Conservation (phyloP, 2,329 filamentous ascomycete species). For the Aspergillus jensenii region DNA sequence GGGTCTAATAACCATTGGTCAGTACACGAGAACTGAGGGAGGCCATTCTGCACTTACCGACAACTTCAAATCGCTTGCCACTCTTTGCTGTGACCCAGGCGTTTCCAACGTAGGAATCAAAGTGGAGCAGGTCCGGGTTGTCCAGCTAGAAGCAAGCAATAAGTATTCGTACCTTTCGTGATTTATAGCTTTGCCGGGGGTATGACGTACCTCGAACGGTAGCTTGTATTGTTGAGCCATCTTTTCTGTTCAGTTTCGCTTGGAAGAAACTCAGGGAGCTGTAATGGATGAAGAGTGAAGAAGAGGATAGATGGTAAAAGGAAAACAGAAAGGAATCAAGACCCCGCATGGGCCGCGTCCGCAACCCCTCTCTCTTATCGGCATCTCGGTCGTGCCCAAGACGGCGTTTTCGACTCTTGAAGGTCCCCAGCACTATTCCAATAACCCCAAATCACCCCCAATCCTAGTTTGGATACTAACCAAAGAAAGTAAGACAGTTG, state of each 20-base stretch:
- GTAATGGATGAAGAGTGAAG: background rate
- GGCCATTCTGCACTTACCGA: conserved; percentile 32
- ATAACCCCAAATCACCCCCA: background rate
- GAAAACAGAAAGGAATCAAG: background rate
- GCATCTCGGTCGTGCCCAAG: conserved; percentile 14
- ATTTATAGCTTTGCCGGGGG: background rate
- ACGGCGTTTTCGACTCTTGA: background rate
- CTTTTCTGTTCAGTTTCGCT: background rate
- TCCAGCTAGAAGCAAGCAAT: conserved; percentile 39
- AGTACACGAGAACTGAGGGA: background rate
- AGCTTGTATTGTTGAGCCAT: conserved; percentile 38
- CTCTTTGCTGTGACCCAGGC: conserved; percentile 48
- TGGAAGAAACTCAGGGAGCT: background rate
- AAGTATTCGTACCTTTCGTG: background rate
- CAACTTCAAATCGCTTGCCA: conserved; percentile 52
- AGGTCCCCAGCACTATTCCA: background rate
- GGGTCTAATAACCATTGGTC: conserved; percentile 42
- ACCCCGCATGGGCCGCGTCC: conserved; percentile 1
- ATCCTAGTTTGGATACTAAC: background rate
- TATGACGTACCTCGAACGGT: conserved; percentile 36
- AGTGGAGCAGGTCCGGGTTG: conserved; percentile 50
- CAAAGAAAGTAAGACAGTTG: background rate
- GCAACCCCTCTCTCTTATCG: conserved; percentile 16
- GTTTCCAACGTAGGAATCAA: conserved; percentile 53
- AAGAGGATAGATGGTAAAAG: conserved; percentile 1